Percentiles rank a stretch among this genome's conserved stretches.
Conservation (phyloP, 1,284 basidiomycete species). For the Apiotrichum domesticum region DNA sequence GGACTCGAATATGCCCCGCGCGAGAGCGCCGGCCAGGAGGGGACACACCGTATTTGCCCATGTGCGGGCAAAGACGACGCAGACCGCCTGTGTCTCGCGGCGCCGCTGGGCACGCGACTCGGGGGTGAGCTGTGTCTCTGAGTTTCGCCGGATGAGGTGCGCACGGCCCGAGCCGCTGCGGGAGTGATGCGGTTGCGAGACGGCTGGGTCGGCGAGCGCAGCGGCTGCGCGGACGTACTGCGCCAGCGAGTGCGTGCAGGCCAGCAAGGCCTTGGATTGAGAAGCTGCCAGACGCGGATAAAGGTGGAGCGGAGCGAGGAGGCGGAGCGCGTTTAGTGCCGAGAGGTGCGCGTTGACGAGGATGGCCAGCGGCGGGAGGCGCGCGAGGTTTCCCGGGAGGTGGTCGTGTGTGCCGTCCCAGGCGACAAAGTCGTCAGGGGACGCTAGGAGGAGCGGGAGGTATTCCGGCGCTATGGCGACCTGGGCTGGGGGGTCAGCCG, state of each 20-base stretch:
- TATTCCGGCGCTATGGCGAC: conserved; percentile 40
- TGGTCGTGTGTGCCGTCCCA: conserved; percentile 7
- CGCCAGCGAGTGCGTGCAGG: conserved; percentile 45
- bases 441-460: conserved; percentile 21
- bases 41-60: conserved; percentile 57
- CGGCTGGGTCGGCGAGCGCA: conserved; percentile 7
- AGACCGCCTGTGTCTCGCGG: conserved; percentile 49
- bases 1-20: conserved; percentile 66
- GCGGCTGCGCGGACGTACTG: conserved; percentile 48
- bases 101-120: conserved; percentile 34
- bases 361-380: conserved; percentile 70
- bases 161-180: conserved; percentile 8
- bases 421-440: conserved; percentile 9
- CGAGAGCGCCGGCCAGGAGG: conserved; percentile 61
- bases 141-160: conserved; percentile 29
- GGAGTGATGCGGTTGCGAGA: conserved; percentile 3
- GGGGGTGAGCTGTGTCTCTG: conserved; percentile 29
- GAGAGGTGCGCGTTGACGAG: conserved; percentile 68
- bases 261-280: conserved; percentile 53
- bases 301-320: conserved; percentile 65
- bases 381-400: conserved; percentile 55
- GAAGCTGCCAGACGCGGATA: conserved; percentile 50
- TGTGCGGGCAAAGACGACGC: conserved; percentile 54
- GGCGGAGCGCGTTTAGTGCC: conserved; percentile 71
- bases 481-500: conserved; percentile 20